Base-by-base conservation (phyloP, 306 rosid genomes). In the barrel medic (Medicago truncatula) region DNA sequence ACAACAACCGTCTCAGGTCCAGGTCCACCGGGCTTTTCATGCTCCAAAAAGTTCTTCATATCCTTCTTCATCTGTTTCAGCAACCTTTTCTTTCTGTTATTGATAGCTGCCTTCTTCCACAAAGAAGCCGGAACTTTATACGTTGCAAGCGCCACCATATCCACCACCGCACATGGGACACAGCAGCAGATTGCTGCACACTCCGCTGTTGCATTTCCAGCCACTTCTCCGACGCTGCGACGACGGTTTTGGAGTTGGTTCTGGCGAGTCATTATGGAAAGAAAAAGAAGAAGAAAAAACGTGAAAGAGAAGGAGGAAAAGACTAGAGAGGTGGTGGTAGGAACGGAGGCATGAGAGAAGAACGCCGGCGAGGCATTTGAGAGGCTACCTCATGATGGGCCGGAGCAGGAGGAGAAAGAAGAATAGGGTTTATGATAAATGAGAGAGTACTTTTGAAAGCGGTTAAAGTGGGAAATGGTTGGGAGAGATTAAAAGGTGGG, bases 181-280 rank as follows among this genome's bases (percentile, higher is more conserved):
- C 98, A 94, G 74, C 98, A 94, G 57, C 88, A 86, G 1, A 94
- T 70, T 0, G 95, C 96, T 0, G 98, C 85, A 67, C 92, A 89
- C 5, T 84, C 97, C 1, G 98, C 98, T 34, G 96, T 87, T 4
- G 89, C 78, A 0, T 85, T 85, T 0, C 98, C 98, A 0, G 89
- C 98, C 0, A 89, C 59, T 76, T 91, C 97, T 3, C 90, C 78
- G 2, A 63, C 75, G 2, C 85, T 70, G 0, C 83, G 74, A 0
- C 68, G 21, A 9, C 58, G 63, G 25, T 2, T 59, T 2, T 2
- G 6, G 14, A 39, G 64, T 18, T 52, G 58, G 62, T 70, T 80
- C 13, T 70, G 74, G 47, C 39, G 68, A 18, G 61, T 28, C 93
- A 88, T 88, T 6, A 34, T 34, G 38, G 7, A 18, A 8, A 8